Base-by-base conservation (phyloP, 805 yeast genomes). In the Tetrapisispora phaffii region DNA sequence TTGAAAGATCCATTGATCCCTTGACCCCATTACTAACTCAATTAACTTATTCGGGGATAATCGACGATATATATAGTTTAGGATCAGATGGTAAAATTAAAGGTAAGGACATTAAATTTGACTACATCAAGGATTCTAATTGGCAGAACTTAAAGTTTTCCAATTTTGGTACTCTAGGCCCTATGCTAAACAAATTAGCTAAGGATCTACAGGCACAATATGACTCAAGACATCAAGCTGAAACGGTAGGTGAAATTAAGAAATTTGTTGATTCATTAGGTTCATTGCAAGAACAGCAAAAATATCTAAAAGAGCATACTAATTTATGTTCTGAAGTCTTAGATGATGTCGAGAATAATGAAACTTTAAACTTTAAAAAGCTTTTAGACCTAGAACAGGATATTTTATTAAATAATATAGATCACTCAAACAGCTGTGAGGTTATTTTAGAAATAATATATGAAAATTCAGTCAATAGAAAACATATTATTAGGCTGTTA, bases 151-250 rank as follows among this genome's bases (percentile, higher is more conserved):
- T 89, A 15, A 76, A 79, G 49, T 76, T 78, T 56, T 64, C 79
- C 45, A 88, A 88, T 50, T 89, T 93, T 62, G 83, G 89, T 1
- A 73, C 79, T 22, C 81, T 89, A 31, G 97, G 97, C 1, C 73
- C 77, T 7, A 71, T 72, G 22, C 70, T 93, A 38, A 89, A 87
- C 59, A 60, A 68, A 22, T 68, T 79, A 46, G 97, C 97, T 0
- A 80, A 77, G 50, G 66, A 71, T 39, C 66, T 93, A 37, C 94
- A 87, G 59, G 66, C 68, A 4, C 80, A 80, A 55, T 85, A 79
- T 58, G 86, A 81, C 44, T 69, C 68, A 42, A 68, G 77, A 42
- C 82, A 78, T 50, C 66, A 67, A 20, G 77, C 81, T 1, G 71
- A 75, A 41, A 74, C 79, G 19, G 74, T 80, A 2, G 68, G 77